phyloP scores from a whole-genome alignment of 1,284 basidiomycete genomes.

The Tylopilus sp. region DNA sequence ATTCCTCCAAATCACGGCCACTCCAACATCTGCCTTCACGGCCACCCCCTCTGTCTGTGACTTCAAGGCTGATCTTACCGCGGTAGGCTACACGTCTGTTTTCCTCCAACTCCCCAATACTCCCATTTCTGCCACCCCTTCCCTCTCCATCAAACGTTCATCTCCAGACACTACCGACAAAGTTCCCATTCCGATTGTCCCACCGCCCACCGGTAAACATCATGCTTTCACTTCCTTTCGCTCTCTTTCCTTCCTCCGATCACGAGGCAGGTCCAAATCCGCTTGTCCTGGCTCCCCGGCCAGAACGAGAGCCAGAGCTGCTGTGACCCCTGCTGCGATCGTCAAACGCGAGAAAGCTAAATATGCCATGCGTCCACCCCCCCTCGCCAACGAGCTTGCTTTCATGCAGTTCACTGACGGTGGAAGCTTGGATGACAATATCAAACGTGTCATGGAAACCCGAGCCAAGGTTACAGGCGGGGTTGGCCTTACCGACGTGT shows the following conservation, averaged over 20 bases:
- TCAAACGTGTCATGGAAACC: slow-evolving; percentile 50
- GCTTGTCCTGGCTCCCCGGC: slow-evolving; percentile 21
- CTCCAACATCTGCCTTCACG: slow-evolving; percentile 37
- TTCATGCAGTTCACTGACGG: slow-evolving; percentile 66
- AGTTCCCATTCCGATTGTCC: slow-evolving; percentile 11
- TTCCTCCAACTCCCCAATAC: slow-evolving; percentile 58
- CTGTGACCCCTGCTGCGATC: slow-evolving; percentile 32
- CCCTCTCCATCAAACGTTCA: slow-evolving; percentile 21
- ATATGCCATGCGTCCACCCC: slow-evolving; percentile 38
- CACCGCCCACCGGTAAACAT: slow-evolving; percentile 14
- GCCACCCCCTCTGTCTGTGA: slow-evolving; percentile 39
- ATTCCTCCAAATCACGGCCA: slow-evolving; percentile 41
- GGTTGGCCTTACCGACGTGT: slow-evolving; percentile 46
- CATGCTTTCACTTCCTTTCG: slow-evolving; percentile 39
- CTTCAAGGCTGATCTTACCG: slow-evolving; percentile 50
- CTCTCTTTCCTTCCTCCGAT: slow-evolving; percentile 44
- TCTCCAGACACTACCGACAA: slow-evolving; percentile 1
- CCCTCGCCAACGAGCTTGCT: slow-evolving; percentile 59
- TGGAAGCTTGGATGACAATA: slow-evolving; percentile 55
- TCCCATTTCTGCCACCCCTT: slow-evolving; percentile 38
- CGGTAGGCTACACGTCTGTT: slow-evolving; percentile 61
- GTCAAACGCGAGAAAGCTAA: slow-evolving; percentile 47
- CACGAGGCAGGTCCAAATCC: slow-evolving; percentile 34
- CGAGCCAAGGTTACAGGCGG: slow-evolving; percentile 44
- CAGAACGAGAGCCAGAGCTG: slow-evolving; percentile 22